These are phyloP conservation scores for Posidonia oceanica DNA, from an alignment of 116 monocot genomes.

Conservation along the genomic window DNA sequence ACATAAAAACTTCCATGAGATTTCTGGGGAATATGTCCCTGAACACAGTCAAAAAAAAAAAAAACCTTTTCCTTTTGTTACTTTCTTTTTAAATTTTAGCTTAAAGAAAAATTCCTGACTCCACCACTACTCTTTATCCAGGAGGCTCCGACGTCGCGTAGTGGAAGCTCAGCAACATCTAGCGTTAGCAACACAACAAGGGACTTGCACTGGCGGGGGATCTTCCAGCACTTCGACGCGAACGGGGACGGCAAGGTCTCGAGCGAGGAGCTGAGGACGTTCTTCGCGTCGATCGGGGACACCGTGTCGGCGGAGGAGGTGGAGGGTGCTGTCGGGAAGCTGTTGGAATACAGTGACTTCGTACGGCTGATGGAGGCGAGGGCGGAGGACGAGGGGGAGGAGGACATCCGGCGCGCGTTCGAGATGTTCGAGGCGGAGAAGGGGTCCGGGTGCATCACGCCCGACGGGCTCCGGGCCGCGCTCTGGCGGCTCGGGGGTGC, in stretches of 20 bases:
- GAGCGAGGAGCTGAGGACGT: constrained; percentile 21
- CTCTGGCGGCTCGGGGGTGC: constrained; percentile 31
- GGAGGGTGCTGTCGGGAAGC: constrained; percentile 7
- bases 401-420: constrained; percentile 40
- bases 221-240: constrained; percentile 30
- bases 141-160: background rate
- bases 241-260: constrained; percentile 51
- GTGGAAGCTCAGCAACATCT: background rate
- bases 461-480: constrained; percentile 12
- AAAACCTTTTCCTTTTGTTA: too few species aligned
- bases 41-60: too few species aligned
- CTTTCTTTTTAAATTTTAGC: too few species aligned
- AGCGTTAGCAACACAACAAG: background rate
- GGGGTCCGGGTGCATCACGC: constrained; percentile 37
- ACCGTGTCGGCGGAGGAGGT: constrained; percentile 14
- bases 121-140: background rate
- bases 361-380: constrained; percentile 10
- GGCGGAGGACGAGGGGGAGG: constrained; percentile 16
- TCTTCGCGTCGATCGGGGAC: constrained; percentile 21
- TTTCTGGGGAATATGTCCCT: too few species aligned
- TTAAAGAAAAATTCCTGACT: too few species aligned
- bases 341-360: constrained; percentile 39
- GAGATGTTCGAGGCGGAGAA: constrained; percentile 42
- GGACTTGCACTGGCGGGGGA: background rate
- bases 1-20: too few species aligned